These are phyloP conservation scores for Mycena sanguinolenta DNA, from an alignment of 768 basidiomycete genomes.

Conservation along the genomic window DNA sequence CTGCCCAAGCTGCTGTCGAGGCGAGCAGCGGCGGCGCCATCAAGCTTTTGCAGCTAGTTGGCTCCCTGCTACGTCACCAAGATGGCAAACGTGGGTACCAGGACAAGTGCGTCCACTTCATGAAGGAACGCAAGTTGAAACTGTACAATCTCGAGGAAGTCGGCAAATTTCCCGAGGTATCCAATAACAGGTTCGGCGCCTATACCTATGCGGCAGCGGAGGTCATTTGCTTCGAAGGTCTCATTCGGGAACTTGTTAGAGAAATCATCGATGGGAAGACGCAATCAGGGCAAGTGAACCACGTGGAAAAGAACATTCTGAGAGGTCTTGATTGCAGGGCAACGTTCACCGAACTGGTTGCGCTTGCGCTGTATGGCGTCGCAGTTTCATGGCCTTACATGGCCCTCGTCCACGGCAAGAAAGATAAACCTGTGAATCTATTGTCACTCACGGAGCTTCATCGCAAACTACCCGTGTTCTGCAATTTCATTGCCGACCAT, in stretches of 20 bases:
- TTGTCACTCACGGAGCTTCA: conserved; percentile 36
- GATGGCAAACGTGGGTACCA: conserved; percentile 47
- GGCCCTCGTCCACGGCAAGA: conserved; percentile 32
- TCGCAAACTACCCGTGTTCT: conserved; percentile 33
- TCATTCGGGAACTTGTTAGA: conserved; percentile 32
- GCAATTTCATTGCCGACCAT: conserved; percentile 32
- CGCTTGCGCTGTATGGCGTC: conserved; percentile 37
- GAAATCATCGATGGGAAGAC: conserved; percentile 36
- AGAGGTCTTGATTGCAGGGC: conserved; percentile 38
- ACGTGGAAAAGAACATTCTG: conserved; percentile 16
- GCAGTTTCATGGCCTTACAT: conserved; percentile 45
- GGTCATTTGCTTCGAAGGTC: conserved; percentile 9
- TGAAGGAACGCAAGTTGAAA: conserved; percentile 28
- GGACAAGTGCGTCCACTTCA: conserved; percentile 26
- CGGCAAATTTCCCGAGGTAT: conserved; percentile 40
- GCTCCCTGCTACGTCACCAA: conserved; percentile 45
- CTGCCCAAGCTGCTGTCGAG: conserved; percentile 35
- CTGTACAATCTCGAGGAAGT: conserved; percentile 16
- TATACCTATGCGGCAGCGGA: conserved; percentile 36
- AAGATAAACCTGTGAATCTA: conserved; percentile 31
- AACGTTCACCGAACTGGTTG: conserved; percentile 41
- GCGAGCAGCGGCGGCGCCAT: conserved; percentile 41
- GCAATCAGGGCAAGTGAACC: conserved; percentile 12
- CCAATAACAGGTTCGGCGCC: conserved; percentile 34
- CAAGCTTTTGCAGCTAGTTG: conserved; percentile 41